Evolutionary conservation across 495 filamentous ascomycete genomes (phyloP).

Genomic region (Podospora comata): DNA sequence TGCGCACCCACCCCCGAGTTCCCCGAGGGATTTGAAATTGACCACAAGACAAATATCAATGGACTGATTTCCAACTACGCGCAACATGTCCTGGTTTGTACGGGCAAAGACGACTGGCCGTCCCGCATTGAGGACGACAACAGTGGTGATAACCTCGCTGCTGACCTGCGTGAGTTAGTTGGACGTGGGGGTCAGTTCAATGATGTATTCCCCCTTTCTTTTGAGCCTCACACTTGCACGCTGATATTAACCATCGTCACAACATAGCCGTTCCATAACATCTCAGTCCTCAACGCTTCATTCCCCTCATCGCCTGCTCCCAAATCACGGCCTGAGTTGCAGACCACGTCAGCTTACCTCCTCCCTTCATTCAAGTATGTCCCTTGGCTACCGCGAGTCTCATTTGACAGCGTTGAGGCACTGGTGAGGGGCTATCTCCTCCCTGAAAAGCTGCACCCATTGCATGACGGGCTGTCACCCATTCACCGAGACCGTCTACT

Average conservation of each 20-base stretch:
- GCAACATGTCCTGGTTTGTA: slow-evolving; percentile 79
- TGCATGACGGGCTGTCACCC: slow-evolving; percentile 54
- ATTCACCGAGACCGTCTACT: slow-evolving; percentile 44
- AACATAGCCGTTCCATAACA: slow-evolving; percentile 71
- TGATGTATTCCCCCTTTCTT: slow-evolving; percentile 53
- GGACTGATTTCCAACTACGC: slow-evolving; percentile 75
- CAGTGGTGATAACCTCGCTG: slow-evolving; percentile 59
- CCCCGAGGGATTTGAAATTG: slow-evolving; percentile 71
- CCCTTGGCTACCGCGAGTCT: slow-evolving; percentile 59
- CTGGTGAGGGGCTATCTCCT: slow-evolving; percentile 58
- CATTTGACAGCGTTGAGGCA: slow-evolving; percentile 48
- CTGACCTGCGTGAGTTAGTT: slow-evolving; percentile 64
- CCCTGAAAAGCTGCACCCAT: slow-evolving; percentile 56
- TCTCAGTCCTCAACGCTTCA: slow-evolving; percentile 69
- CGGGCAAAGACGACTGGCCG: slow-evolving; percentile 76
- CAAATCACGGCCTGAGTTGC: slow-evolving; percentile 35
- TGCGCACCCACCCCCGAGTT: slow-evolving; percentile 63
- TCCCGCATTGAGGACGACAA: slow-evolving; percentile 61
- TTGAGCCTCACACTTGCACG: background rate
- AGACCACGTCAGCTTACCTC: slow-evolving; percentile 62
- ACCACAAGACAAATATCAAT: slow-evolving; percentile 63
- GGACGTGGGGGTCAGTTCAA: slow-evolving; percentile 63
- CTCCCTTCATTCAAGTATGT: slow-evolving; percentile 79
- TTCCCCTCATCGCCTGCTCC: slow-evolving; percentile 48
- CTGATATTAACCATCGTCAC: background rate